Base-by-base conservation (phyloP, 176 grass and related monocot genomes). In the Metroxylon sagu region DNA sequence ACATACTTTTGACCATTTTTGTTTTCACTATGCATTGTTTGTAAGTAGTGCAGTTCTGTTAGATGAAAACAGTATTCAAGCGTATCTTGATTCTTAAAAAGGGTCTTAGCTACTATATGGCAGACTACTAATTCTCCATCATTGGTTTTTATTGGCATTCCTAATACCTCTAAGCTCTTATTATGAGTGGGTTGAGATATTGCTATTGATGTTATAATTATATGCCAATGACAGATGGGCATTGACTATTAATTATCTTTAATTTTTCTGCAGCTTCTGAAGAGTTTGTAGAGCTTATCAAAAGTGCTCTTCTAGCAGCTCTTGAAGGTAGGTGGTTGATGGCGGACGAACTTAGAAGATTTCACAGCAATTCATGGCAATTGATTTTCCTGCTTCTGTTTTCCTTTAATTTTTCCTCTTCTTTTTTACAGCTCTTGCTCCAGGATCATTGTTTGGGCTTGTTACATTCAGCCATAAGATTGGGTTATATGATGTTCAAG, bases 401-500 rank as follows among this genome's bases (percentile, higher is more conserved):
- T 18, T 4, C 14, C 54, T 62, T 26, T 23, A 48, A 19, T 25
- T 54, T 1, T 17, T n/a, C 27, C 18, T 29, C 23, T 61, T 2
- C 66, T 29, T 64, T 59, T 74, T 85, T 76, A 64, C 84, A 98
- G 88, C 88, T 80, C 73, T 98, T 48, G 75, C 71, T 65, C 93
- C 93, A 30, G 93, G 88, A 19, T 98, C 85, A 51, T 70, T 98
- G 26, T 98, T 92, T 76, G 93, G 88, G 29, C 70, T 98, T 63
- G 73, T 98, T 50, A 98, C 84, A 61, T 92, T 89, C 85, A 98
- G 93, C 67, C 88, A 98, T 59, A 98, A 92, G 76, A 89, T 98
- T 70, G 88, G 93, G 14, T 48, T 98, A 53, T 98, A 98, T 78
- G 93, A 98, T 81, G 70, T 98, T 52, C 88, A 98, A 81, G 93